Evolutionary conservation across 1,139 yeast genomes (phyloP), one percentile per base, ranked within the genome.

Genomic region (Eremothecium gossypii): DNA sequence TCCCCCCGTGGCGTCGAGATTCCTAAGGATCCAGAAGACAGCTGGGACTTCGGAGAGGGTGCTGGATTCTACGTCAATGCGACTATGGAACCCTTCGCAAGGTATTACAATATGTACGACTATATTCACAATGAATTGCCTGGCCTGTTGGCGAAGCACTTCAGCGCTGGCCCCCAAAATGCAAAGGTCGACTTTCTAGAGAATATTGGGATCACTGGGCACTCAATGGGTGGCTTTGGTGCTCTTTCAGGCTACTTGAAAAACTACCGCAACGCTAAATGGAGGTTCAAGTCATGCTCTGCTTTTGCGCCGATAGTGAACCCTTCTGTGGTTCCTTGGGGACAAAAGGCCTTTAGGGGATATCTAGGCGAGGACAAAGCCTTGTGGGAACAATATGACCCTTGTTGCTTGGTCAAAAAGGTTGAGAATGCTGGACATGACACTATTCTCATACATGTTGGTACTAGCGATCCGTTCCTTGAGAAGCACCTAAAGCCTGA

Each of bases 151-250:
- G 45, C 49, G 30, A 67, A 73, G 36, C 83, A 71, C 53, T 54
- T 70, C 3, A 23, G 29, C 20, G 28, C 20, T n/a, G 63, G 67
- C 30, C 67, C 84, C 49, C 82, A 84, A 59, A 44, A 33, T 5
- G 36, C 35, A 14, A 47, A 44, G 14, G 27, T 61, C 13, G 65
- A 60, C 42, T 61, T 61, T 45, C 68, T 76, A 43, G 59, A 64
- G 29, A 79, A 74, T 39, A 71, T 80, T 42, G 75, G 91, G 26
- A 78, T 91, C 49, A 79, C 93, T 8, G 97, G 97, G 36, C 97
- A 91, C 63, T 91, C 98, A 2, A 91, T 91, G 97, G 98, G 98
- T 39, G 98, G 98, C 0, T 86, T 75, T 61, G 98, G 98, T 42
- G 95, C 98, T 0, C 66, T 91, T 47, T 68, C 82, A 43, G 79